Evolutionary conservation across 2,329 filamentous ascomycete species (phyloP).

Genomic region (Fonsecaea monophora): DNA sequence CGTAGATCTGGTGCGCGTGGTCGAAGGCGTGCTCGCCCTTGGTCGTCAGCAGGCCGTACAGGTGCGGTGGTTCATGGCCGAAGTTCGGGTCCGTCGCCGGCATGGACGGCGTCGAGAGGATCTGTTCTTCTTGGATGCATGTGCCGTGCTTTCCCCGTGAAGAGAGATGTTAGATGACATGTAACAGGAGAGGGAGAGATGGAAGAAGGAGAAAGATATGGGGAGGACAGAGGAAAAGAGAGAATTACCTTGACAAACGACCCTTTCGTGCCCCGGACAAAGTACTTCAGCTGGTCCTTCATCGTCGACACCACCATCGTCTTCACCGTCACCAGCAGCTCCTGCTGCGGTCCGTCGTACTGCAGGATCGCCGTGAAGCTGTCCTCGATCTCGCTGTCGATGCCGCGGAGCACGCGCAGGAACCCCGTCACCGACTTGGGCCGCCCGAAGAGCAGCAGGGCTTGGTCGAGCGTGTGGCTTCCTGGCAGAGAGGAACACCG

Average conservation of each 20-base stretch:
- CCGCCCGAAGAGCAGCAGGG: conserved; percentile 71
- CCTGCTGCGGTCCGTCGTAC: conserved; percentile 61
- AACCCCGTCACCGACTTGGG: conserved; percentile 71
- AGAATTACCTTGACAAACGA: conserved; percentile 68
- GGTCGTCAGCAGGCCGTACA: conserved; percentile 62
- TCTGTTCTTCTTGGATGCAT: conserved; percentile 72
- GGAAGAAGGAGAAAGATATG: not conserved
- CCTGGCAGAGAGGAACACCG: not conserved
- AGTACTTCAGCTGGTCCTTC: conserved; percentile 73
- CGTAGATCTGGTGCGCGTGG: conserved; percentile 15
- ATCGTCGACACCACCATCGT: conserved; percentile 72
- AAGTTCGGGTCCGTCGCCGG: conserved; percentile 67
- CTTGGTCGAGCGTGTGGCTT: conserved; percentile 77
- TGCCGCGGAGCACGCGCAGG: conserved; percentile 67
- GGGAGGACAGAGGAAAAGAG: not conserved
- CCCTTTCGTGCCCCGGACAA: conserved; percentile 75
- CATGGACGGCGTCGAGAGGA: conserved; percentile 66
- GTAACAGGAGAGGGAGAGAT: not conserved
- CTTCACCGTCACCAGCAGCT: conserved; percentile 70
- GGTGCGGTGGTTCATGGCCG: conserved; percentile 66
- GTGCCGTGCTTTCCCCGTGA: conserved; percentile 23
- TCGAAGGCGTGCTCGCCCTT: conserved; percentile 17
- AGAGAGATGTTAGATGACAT: not conserved
- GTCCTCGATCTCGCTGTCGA: conserved; percentile 59
- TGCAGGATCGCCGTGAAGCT: conserved; percentile 68